Conservation (phyloP, 2,329 filamentous ascomycete species). For the Paraphaeosphaeria sporulosa region DNA sequence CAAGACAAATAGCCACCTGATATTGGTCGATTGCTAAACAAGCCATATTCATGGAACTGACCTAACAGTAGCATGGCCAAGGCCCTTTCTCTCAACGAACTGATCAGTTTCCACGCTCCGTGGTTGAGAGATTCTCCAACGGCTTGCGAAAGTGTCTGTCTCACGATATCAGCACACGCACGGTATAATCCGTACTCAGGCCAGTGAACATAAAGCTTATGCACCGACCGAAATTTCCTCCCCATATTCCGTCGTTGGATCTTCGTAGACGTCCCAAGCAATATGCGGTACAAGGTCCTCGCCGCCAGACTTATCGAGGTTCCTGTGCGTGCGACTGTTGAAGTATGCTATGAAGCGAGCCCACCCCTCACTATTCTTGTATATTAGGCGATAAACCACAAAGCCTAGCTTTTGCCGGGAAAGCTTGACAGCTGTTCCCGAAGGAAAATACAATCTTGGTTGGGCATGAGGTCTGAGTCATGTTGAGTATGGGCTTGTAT, state of each 20-base stretch:
- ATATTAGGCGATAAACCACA: conserved; percentile 20
- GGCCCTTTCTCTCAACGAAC: neutral
- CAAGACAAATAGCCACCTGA: neutral
- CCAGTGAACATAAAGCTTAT: conserved; percentile 1
- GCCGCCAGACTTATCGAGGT: conserved; percentile 13
- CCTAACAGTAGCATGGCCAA: neutral
- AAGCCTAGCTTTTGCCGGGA: conserved; percentile 18
- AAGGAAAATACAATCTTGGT: too few relatives aligned
- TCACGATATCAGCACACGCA: neutral
- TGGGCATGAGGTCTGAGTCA: too few relatives aligned
- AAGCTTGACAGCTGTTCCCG: conserved; percentile 3
- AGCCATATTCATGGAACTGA: conserved; percentile 2
- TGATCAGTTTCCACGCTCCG: neutral
- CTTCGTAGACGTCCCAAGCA: conserved; percentile 19
- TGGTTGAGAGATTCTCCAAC: neutral
- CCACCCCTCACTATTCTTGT: conserved; percentile 16
- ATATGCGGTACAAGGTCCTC: conserved; percentile 14
- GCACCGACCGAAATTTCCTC: neutral
- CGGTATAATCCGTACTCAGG: too few relatives aligned
- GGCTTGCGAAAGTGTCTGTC: conserved; percentile 1
- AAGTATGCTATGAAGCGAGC: conserved; percentile 19
- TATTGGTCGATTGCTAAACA: neutral
- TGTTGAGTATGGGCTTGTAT: too few relatives aligned
- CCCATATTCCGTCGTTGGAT: conserved; percentile 11
- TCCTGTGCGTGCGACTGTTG: conserved; percentile 15